Base-by-base conservation (phyloP, 2,329 filamentous ascomycete species). In the Tolypocladium inflatum region DNA sequence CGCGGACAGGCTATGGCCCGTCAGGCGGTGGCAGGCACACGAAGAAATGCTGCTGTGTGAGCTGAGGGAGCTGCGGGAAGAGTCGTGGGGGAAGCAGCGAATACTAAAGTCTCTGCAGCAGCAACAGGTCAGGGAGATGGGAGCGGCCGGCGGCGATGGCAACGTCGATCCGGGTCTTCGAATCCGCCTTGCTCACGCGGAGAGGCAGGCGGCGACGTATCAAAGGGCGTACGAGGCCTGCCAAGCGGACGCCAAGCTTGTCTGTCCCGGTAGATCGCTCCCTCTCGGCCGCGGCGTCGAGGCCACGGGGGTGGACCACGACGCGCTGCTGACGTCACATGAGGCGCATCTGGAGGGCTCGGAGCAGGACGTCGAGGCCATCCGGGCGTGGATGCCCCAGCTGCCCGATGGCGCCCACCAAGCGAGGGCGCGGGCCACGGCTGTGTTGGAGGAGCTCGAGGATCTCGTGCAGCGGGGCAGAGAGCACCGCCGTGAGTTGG, bases 311-410 rank as follows among this genome's bases (percentile, higher is more conserved):
- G n/a, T 23, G 42, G 11, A 23, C 11, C 21, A 23, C 11, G 42
- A 45, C 2, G 42, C 9, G 42, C 23, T 13, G 42, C 23, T 23
- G 10, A 15, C 1, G 10, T 13, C 1, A 6, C 9, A 13, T 5
- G 1, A 9, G 21, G 13, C 23, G n/a, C 4, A 1, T 2, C 0
- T 13, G 21, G 9, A 11, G 13, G 42, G 7, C 3, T 13, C 11
- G 21, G 11, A 45, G 21, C n/a, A 1, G 11, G 10, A 3, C 10
- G n/a, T 45, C 4, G 42, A 45, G 4, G 10, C 9, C 5, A 1
- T 45, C 42, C 42, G 11, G n/a, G 21, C 21, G 4, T 45, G 42
- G 42, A 23, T 45, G 42, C 13, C 11, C 21, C 42, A 23, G 42
- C 42, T 45, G n/a, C 42, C 42, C 23, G 42, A 45, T 15, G 21